phyloP scores from a whole-genome alignment of 495 filamentous ascomycete genomes.

The Neurospora hispaniola region DNA sequence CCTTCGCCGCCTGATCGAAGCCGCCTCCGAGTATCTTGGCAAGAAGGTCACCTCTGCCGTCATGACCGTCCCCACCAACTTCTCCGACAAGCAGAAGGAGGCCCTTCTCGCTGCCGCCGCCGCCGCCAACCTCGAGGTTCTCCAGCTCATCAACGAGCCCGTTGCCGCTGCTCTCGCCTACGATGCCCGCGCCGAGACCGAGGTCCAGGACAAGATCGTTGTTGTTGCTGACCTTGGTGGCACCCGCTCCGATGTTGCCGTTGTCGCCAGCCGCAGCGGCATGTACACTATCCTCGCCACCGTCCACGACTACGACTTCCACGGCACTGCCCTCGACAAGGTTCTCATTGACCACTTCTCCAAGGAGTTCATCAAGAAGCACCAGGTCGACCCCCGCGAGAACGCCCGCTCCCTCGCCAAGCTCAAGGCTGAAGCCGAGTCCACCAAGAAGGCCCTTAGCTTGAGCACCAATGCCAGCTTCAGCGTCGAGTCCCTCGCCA shows the following conservation, averaged over 20 bases:
- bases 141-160: constrained; percentile 92
- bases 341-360: constrained; percentile 91
- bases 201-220: constrained; percentile 71
- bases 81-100: constrained; percentile 71
- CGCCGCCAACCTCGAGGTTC: constrained; percentile 73
- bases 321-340: constrained; percentile 72
- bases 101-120: constrained; percentile 69
- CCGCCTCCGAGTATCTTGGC: constrained; percentile 84
- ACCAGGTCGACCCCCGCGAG: constrained; percentile 69
- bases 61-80: constrained; percentile 89
- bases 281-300: constrained; percentile 96
- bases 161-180: constrained; percentile 84
- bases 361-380: constrained; percentile 91
- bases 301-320: constrained; percentile 86
- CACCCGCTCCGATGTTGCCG: constrained; percentile 82
- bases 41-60: constrained; percentile 88
- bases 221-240: constrained; percentile 92
- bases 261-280: constrained; percentile 81
- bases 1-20: constrained; percentile 66
- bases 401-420: constrained; percentile 77
- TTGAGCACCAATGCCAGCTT: constrained; percentile 79
- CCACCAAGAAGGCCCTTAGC: constrained; percentile 79
- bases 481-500: constrained; percentile 77
- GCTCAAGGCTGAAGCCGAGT: constrained; percentile 83
- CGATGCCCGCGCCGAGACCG: constrained; percentile 71